A percentile compares a stretch with the other conserved stretches of the same genome.
Conservation (phyloP, 2,329 filamentous ascomycete species). For the Fusarium cyanostomum region DNA sequence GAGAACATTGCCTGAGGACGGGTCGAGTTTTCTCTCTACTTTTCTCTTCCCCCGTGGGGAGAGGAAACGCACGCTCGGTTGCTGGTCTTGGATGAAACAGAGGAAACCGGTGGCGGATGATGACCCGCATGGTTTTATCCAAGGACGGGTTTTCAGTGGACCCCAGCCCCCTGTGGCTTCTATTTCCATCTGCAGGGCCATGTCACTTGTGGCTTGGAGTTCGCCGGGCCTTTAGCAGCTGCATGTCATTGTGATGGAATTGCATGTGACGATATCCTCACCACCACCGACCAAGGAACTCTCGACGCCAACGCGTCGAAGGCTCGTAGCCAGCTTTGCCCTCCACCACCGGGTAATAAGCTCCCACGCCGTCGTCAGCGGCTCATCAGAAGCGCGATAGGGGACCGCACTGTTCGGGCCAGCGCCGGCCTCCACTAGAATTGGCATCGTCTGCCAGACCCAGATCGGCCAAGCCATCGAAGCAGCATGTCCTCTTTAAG, state of each 20-base stretch:
- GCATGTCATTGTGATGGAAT: conserved; percentile 11
- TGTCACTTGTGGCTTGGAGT: conserved; percentile 14
- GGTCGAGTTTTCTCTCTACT: conserved; percentile 23
- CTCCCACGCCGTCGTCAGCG: background rate
- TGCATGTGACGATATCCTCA: conserved; percentile 30
- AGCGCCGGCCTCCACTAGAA: conserved; percentile 32
- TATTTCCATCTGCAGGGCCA: background rate
- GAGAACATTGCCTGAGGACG: background rate
- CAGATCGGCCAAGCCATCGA: conserved; percentile 9
- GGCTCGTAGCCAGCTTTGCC: background rate
- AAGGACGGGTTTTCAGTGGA: too few species aligned
- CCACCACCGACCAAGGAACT: conserved; percentile 1
- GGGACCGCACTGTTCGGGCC: conserved; percentile 21
- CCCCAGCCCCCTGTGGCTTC: conserved; percentile 28
- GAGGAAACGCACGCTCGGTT: conserved; percentile 29
- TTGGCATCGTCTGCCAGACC: conserved; percentile 31
- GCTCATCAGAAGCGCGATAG: conserved; percentile 24
- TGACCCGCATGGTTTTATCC: too few species aligned
- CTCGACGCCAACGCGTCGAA: background rate
- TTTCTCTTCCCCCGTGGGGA: conserved; percentile 32
- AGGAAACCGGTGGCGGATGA: too few species aligned
- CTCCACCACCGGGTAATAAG: background rate
- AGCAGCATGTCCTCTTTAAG: conserved; percentile 44
- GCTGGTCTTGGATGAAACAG: too few species aligned
- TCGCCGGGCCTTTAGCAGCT: background rate